Evolutionary conservation across 1,284 basidiomycete genomes (phyloP).

Genomic region (Mycena citricolor): DNA sequence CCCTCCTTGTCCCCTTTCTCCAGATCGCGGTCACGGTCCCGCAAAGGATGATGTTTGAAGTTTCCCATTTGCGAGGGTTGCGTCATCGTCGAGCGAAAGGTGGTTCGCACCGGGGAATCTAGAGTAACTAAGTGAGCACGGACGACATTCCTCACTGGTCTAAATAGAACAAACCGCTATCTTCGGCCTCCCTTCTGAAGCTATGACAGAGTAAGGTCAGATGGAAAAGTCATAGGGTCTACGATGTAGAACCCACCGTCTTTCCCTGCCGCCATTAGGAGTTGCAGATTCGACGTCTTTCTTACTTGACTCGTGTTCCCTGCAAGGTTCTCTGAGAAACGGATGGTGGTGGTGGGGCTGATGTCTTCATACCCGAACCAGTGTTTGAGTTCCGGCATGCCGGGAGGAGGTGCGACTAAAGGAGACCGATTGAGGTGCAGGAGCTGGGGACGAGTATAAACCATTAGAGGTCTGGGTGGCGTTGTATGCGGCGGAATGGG

Average conservation of each 20-base stretch:
- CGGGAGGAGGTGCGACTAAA: constrained; percentile 66
- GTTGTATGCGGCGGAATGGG: too few species aligned
- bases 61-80: constrained; percentile 89
- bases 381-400: constrained; percentile 78
- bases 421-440: constrained; percentile 73
- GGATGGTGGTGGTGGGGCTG: constrained; percentile 18
- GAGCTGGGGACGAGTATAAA: constrained; percentile 68
- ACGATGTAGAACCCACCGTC: constrained; percentile 44
- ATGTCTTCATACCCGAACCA: constrained; percentile 78
- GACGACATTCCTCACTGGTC: too few species aligned
- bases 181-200: constrained; percentile 73
- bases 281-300: constrained; percentile 63
- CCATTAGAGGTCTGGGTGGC: constrained; percentile 45
- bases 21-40: constrained; percentile 63
- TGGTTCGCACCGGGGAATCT: constrained; percentile 60
- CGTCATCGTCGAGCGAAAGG: constrained; percentile 68
- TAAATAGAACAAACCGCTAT: constrained; percentile 51
- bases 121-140: constrained; percentile 9
- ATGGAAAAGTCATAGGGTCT: constrained; percentile 7
- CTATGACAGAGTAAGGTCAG: constrained; percentile 40
- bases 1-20: constrained; percentile 76
- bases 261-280: constrained; percentile 56
- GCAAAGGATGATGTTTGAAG: constrained; percentile 81
- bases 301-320: constrained; percentile 63
- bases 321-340: constrained; percentile 37